These are phyloP conservation scores for Globisporangium paroecandrum DNA, from an alignment of 352 stramenopile species.

Conservation along the genomic window DNA sequence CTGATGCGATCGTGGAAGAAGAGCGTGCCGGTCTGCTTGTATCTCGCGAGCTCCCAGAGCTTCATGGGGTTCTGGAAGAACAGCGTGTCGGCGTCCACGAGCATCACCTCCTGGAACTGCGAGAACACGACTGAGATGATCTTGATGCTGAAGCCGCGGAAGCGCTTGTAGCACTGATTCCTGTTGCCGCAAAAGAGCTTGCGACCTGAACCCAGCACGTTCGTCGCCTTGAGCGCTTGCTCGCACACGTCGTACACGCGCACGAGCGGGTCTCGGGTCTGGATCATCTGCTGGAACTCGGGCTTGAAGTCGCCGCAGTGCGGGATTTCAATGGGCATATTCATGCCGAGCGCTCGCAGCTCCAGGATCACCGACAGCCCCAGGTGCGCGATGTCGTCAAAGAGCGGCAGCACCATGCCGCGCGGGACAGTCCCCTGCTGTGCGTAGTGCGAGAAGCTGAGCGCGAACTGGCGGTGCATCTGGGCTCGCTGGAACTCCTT, in stretches of 20 bases:
- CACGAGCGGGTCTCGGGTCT: constrained; percentile 37
- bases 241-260: constrained; percentile 67
- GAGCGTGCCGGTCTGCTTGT: constrained; percentile 46
- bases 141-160: constrained; percentile 66
- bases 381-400: constrained; percentile 52
- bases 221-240: constrained; percentile 28
- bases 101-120: constrained; percentile 66
- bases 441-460: constrained; percentile 14
- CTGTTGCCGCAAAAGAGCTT: constrained; percentile 53
- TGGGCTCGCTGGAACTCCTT: neutral
- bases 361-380: constrained; percentile 64
- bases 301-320: constrained; percentile 63
- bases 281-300: constrained; percentile 30
- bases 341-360: constrained; percentile 44
- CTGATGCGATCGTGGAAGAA: constrained; percentile 58
- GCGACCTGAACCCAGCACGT: constrained; percentile 20
- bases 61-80: constrained; percentile 56
- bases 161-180: constrained; percentile 39
- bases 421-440: constrained; percentile 30
- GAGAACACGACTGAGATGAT: constrained; percentile 60
- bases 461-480: constrained; percentile 17
- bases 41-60: constrained; percentile 56
- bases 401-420: constrained; percentile 64
- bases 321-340: constrained; percentile 62
- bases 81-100: constrained; percentile 69